Percentiles rank a stretch among this genome's conserved stretches.
Conservation (phyloP, 2,329 filamentous ascomycete genomes). For the Anthostomella pinea region DNA sequence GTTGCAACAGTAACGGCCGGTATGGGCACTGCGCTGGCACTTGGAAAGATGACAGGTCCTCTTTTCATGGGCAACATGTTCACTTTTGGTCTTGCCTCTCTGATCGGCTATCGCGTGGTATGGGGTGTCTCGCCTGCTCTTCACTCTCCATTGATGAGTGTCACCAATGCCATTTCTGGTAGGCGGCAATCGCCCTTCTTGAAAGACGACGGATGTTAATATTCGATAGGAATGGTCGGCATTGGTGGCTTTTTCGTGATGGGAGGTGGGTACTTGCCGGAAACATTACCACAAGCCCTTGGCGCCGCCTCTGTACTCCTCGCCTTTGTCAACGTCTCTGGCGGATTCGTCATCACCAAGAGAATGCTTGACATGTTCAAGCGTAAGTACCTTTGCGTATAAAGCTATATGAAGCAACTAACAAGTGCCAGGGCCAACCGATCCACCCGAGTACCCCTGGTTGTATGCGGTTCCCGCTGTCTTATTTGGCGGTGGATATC, state of each 20-base stretch:
- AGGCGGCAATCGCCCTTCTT: conserved; percentile 2
- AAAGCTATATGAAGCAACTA: conserved; percentile 1
- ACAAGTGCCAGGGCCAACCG: conserved; percentile 61
- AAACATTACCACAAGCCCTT: conserved; percentile 74
- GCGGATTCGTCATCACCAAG: conserved; percentile 89
- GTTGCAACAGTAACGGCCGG: conserved; percentile 72
- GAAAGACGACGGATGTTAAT: conserved; percentile 14
- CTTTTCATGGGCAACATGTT: conserved; percentile 87
- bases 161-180: conserved; percentile 88
- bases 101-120: conserved; percentile 85
- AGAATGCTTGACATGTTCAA: conserved; percentile 93
- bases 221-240: conserved; percentile 69
- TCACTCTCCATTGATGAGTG: conserved; percentile 87
- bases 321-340: conserved; percentile 84
- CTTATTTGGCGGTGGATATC: conserved; percentile 76
- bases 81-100: conserved; percentile 76
- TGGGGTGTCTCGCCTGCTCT: conserved; percentile 83
- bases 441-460: conserved; percentile 86
- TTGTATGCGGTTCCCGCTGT: conserved; percentile 75
- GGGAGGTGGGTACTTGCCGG: conserved; percentile 74
- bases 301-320: conserved; percentile 78
- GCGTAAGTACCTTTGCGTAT: conserved; percentile 40
- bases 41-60: conserved; percentile 79
- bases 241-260: conserved; percentile 86
- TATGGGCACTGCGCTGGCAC: conserved; percentile 70